Conservation (phyloP, 2,329 filamentous ascomycete species). For the Cephalotrichum gorgonifer region DNA sequence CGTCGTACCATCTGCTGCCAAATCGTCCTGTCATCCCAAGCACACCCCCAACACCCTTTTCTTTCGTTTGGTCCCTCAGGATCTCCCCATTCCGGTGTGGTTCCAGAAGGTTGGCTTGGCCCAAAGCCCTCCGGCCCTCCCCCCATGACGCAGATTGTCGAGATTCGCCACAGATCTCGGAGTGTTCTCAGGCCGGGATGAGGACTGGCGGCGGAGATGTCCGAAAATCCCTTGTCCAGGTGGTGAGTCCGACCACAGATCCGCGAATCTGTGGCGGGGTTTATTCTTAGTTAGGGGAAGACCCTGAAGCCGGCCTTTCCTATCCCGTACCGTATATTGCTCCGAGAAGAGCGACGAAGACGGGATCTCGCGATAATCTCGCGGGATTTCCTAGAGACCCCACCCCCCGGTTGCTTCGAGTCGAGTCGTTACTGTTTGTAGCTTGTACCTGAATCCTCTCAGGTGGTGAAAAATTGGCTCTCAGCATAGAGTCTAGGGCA, state of each 20-base stretch:
- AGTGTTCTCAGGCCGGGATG: not conserved
- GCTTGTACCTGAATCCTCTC: too few species aligned
- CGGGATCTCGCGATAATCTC: not conserved
- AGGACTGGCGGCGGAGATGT: not conserved
- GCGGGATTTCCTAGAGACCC: not conserved
- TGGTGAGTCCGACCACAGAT: not conserved
- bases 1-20: not conserved
- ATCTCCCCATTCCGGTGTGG: not conserved
- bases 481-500: too few species aligned
- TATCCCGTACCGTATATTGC: not conserved
- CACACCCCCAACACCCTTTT: not conserved
- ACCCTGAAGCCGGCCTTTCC: not conserved
- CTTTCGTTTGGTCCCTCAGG: not conserved
- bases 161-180: not conserved
- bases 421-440: not conserved
- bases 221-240: not conserved
- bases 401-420: not conserved
- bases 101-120: not conserved
- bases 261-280: not conserved
- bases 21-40: conserved; percentile 6
- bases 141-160: not conserved
- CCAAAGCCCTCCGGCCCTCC: not conserved
- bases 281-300: not conserved
- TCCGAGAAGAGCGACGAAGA: not conserved
- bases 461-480: too few species aligned